Base-by-base conservation (phyloP, 2,329 filamentous ascomycete species). In the Akanthomyces muscarius region DNA sequence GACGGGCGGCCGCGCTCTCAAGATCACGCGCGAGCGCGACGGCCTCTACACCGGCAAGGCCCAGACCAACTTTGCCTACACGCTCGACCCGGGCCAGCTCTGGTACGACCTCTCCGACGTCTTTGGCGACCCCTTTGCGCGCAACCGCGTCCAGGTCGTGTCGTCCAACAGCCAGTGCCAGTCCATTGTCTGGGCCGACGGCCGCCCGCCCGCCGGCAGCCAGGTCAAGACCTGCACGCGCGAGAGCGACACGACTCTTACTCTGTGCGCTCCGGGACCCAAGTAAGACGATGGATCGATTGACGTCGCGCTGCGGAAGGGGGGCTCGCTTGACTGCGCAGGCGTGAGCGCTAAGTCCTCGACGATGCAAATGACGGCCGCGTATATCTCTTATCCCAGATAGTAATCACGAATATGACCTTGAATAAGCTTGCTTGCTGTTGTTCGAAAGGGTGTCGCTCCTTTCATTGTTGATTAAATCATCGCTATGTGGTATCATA, bases 81-180 rank as follows among this genome's bases (percentile, higher is more conserved):
- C 66, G 68, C 72, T 78, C 38, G 72, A 75, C 56, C 68, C 67
- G 60, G 64, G 47, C 58, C 65, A 64, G 6, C 63, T 79, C 58
- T 79, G 73, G 73, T 78, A 78, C 63, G 77, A 78, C 64, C 67
- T 79, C 28, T 74, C 70, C 67, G 71, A 72, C 64, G 73, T 77
- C 18, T 78, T 78, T 54, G 77, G 77, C n/a, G 71, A 77, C 61
- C 67, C 72, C 5, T 77, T 79, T 28, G 60, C 54, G 14, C 74
- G 75, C 8, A 64, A 69, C 53, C 75, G 73, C 68, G 25, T 78
- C 10, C 69, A 68, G 5, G 69, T 71, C 13, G 66, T 66, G 13
- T 74, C 73, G 63, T 66, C 67, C 42, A 66, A 74, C 44, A 42
- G 62, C 5, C 66, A 64, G 2, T 79, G 77, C 69, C 71, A 71